Percentiles rank a stretch among this genome's conserved stretches.
phyloP scores from a whole-genome alignment of 768 basidiomycete genomes.

The Pleurotus eryngii region DNA sequence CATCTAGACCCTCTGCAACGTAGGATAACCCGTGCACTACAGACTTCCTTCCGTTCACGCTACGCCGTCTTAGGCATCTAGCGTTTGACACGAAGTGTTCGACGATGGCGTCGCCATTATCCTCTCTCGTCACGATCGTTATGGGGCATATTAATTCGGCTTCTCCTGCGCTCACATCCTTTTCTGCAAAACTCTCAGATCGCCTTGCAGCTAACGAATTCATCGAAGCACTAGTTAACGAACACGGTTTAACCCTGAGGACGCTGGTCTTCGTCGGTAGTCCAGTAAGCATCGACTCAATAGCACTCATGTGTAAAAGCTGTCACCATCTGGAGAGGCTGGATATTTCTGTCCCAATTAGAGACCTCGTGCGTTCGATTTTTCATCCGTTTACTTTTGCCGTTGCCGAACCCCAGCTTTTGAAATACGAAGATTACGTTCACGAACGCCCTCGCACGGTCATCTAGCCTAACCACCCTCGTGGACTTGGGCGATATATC shows the following conservation, averaged over 20 bases:
- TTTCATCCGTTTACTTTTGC: not conserved
- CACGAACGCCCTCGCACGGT: conserved; percentile 29
- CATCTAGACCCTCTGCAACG: conserved; percentile 4
- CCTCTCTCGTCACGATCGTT: conserved; percentile 25
- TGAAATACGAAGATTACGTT: conserved; percentile 25
- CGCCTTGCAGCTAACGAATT: conserved; percentile 34
- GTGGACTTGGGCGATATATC: conserved; percentile 35
- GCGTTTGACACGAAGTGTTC: conserved; percentile 47
- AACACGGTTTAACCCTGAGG: conserved; percentile 39
- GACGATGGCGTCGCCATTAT: conserved; percentile 25
- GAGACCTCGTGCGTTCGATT: conserved; percentile 39
- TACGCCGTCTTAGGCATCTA: conserved; percentile 45
- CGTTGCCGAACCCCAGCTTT: too few species aligned
- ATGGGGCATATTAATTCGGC: conserved; percentile 26
- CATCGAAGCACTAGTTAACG: conserved; percentile 38
- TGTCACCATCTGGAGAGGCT: conserved; percentile 49
- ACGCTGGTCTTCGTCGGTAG: conserved; percentile 48
- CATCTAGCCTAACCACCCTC: conserved; percentile 38
- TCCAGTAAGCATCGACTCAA: conserved; percentile 32
- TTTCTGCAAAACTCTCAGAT: conserved; percentile 44
- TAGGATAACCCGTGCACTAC: conserved; percentile 35
- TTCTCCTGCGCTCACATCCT: conserved; percentile 32
- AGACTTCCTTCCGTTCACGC: conserved; percentile 25
- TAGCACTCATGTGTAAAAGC: conserved; percentile 36
- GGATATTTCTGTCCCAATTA: conserved; percentile 47